Conservation (phyloP, 495 filamentous ascomycete genomes). For the Podospora conica region DNA sequence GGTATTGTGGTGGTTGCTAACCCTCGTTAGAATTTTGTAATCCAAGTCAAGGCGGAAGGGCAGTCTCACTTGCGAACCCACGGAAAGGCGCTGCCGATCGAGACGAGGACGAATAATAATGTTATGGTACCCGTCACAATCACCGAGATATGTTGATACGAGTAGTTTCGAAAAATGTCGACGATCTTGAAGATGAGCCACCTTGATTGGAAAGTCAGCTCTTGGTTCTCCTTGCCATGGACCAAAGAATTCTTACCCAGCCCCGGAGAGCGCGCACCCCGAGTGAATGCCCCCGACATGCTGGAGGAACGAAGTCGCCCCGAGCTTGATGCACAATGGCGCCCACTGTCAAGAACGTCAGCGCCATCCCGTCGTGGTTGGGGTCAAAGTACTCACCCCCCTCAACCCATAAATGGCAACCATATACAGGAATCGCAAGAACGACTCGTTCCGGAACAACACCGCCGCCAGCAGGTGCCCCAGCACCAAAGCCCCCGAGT, state of each 20-base stretch:
- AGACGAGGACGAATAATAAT: constrained; percentile 37
- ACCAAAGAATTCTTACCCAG: constrained; percentile 26
- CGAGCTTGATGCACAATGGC: constrained; percentile 33
- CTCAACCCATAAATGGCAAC: constrained; percentile 38
- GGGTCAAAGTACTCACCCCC: constrained; percentile 25
- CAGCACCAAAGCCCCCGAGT: constrained; percentile 38
- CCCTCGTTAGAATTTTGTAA: neutral
- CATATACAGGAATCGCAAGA: constrained; percentile 35
- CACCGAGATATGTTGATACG: constrained; percentile 27
- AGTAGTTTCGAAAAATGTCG: constrained; percentile 32
- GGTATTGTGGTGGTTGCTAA: constrained; percentile 33
- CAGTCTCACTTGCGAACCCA: constrained; percentile 41
- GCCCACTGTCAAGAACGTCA: constrained; percentile 31
- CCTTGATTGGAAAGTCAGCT: constrained; percentile 15
- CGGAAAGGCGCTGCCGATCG: constrained; percentile 39
- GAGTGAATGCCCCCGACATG: constrained; percentile 44
- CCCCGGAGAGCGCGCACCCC: constrained; percentile 39
- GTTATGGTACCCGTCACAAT: constrained; percentile 40
- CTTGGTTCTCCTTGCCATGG: neutral
- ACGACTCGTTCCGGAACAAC: constrained; percentile 40
- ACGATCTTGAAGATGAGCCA: constrained; percentile 41
- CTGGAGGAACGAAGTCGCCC: constrained; percentile 36
- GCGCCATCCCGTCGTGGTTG: neutral
- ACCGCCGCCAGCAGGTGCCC: constrained; percentile 40
- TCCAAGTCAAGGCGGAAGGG: neutral